Base-by-base conservation (phyloP, 1,284 basidiomycete genomes). In the Phaffia rhodozyma region DNA sequence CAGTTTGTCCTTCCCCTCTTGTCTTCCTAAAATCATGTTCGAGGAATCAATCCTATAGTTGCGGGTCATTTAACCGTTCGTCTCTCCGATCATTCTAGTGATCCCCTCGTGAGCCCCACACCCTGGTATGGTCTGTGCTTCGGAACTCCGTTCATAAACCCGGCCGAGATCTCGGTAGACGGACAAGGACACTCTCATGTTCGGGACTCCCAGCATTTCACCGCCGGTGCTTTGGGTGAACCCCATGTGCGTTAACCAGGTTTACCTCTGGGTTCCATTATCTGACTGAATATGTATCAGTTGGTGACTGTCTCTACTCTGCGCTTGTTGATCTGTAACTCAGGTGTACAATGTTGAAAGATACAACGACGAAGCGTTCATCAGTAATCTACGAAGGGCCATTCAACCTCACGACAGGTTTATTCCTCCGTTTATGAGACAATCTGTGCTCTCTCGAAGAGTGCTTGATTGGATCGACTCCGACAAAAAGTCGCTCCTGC, bases 271-370 rank as follows among this genome's bases (percentile, higher is more conserved):
- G 13, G 13, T 43, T 43, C 13, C 5, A 2, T 7, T 11, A 43
- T 43, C 13, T 11, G 5, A 4, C 18, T 47, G 18, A 9, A 13
- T 2, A 23, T 3, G 23, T 2, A 23, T 3, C 9, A 23, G 9
- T 47, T 30, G 18, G 32, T 11, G 3, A 20, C 27, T 18, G 7
- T 5, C 29, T 21, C 27, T 2, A 5, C 23, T n/a, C 23, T 27
- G 18, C 32, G 23, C 21, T 21, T 5, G 3, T 1, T 27, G 23
- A 7, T 23, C 2, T 25, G 2, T 7, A 53, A 53, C 51, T 53
- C 29, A 57, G 55, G 55, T 57, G 5, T 57, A 57, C 34, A 57
- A 57, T 20, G 55, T 57, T 25, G 23, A 43, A 6, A 34, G 55
- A 34, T 27, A 34, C 25, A 27, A 57, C 55, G 55, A 57, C 38